Evolutionary conservation across 345 rosid genomes (phyloP).

Genomic region (Acer campestre): DNA sequence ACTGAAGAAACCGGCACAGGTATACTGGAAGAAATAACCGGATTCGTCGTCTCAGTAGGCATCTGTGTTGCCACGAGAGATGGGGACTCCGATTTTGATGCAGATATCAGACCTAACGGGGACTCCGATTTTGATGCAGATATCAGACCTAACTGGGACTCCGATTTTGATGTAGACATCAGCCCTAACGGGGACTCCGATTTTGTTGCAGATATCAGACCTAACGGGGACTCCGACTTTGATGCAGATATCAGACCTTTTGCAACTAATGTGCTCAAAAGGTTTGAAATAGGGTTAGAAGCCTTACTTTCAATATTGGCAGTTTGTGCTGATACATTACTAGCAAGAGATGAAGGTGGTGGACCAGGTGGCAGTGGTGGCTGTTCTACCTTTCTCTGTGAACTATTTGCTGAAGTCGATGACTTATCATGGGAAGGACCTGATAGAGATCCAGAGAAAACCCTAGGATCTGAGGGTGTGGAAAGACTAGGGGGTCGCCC

Average conservation of each 20-base stretch:
- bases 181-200: constrained; percentile 49
- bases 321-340: constrained; percentile 36
- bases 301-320: constrained; percentile 46
- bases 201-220: constrained; percentile 83
- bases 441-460: constrained; percentile 31
- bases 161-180: constrained; percentile 73
- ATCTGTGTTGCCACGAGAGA: constrained; percentile 34
- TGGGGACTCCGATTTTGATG: constrained; percentile 56
- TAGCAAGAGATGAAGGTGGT: constrained; percentile 38
- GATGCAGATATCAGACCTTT: constrained; percentile 91
- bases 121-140: constrained; percentile 62
- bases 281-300: constrained; percentile 68
- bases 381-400: constrained; percentile 44
- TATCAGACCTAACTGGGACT: constrained; percentile 58
- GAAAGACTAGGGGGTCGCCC: constrained; percentile 33
- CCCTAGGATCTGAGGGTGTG: constrained; percentile 38
- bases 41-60: constrained; percentile 38
- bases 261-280: constrained; percentile 88
- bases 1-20: constrained; percentile 34
- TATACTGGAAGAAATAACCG: constrained; percentile 36
- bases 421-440: constrained; percentile 35
- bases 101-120: constrained; percentile 69
- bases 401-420: constrained; percentile 25
- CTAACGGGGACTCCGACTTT: constrained; percentile 52
- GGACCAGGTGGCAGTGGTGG: constrained; percentile 47